Evolutionary conservation across 139 green algal species (phyloP).

Genomic region (Astrephomene gubernaculifera): DNA sequence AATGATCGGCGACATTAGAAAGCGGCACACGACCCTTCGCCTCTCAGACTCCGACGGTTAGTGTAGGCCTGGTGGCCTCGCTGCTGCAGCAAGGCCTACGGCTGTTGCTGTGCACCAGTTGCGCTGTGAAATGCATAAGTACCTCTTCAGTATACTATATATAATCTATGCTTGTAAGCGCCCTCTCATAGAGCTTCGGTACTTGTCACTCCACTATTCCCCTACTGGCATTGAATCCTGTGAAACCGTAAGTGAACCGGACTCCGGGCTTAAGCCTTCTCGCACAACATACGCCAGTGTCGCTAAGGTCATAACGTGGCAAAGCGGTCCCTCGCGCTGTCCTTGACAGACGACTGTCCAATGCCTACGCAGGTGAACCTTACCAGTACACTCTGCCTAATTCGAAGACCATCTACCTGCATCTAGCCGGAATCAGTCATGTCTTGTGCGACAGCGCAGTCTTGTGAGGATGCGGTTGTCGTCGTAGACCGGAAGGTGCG

Average conservation of each 20-base stretch:
- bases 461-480: conserved; percentile 6
- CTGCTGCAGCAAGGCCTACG: not conserved
- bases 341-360: too few relatives aligned
- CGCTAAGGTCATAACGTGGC: too few relatives aligned
- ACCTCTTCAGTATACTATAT: not conserved
- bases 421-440: not conserved
- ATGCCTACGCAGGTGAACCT: too few relatives aligned
- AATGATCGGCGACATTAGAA: too few relatives aligned
- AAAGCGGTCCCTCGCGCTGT: too few relatives aligned
- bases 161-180: not conserved
- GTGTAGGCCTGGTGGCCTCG: conserved; percentile 8
- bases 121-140: too few relatives aligned
- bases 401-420: not conserved
- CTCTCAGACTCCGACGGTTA: too few relatives aligned
- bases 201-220: not conserved
- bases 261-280: too few relatives aligned
- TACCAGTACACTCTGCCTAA: not conserved
- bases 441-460: too few relatives aligned
- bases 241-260: too few relatives aligned
- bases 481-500: conserved; percentile 10
- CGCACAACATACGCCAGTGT: too few relatives aligned
- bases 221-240: not conserved
- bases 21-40: too few relatives aligned
- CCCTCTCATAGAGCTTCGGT: not conserved
- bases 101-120: not conserved